Conservation (phyloP, 148 eudicot species). For the Selenicereus undatus region DNA sequence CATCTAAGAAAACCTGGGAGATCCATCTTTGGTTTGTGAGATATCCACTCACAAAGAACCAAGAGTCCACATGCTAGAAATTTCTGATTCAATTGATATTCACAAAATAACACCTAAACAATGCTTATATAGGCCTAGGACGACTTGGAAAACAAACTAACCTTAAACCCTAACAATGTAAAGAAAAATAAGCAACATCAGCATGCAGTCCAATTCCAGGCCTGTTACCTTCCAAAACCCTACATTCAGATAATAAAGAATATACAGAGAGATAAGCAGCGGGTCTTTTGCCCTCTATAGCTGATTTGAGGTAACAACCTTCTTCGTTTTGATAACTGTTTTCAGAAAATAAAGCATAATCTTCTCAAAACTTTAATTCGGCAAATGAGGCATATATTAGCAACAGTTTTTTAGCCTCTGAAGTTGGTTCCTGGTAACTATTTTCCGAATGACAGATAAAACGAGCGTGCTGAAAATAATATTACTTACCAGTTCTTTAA, state of each 20-base stretch:
- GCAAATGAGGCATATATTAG: neutral
- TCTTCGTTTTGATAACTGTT: neutral
- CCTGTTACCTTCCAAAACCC: neutral
- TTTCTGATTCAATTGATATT: no score
- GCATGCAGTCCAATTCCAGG: neutral
- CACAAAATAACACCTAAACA: no score
- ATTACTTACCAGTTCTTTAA: constrained; percentile 76
- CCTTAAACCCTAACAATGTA: no score
- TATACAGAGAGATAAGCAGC: neutral
- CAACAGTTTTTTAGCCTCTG: neutral
- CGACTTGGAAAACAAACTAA: no score
- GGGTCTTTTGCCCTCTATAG: neutral
- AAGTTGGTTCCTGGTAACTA: neutral
- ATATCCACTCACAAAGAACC: no score
- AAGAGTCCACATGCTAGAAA: no score
- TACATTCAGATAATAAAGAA: neutral
- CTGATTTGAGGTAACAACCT: neutral
- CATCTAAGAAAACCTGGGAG: no score
- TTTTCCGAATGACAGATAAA: neutral
- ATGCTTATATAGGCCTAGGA: no score
- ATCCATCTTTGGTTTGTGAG: no score
- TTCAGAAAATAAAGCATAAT: neutral
- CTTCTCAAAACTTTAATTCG: neutral
- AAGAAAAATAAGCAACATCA: neutral
- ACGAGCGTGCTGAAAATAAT: neutral